Conservation (phyloP, 345 rosid genomes). For the Gossypium stocksii region DNA sequence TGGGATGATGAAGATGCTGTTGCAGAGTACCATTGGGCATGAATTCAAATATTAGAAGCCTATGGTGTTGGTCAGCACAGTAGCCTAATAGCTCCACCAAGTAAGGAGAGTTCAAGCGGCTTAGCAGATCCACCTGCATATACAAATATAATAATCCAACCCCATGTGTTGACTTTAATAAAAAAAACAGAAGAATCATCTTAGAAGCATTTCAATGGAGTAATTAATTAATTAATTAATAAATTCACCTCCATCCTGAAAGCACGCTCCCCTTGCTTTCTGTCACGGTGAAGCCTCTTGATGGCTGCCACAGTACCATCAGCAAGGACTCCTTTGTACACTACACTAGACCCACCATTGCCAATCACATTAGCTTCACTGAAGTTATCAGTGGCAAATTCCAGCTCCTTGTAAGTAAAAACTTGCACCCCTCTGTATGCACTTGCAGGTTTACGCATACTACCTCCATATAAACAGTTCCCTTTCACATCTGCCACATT, state of each 20-base stretch:
- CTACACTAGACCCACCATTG: conserved; percentile 55
- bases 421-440: conserved; percentile 58
- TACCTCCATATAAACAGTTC: conserved; percentile 47
- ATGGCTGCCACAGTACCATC: conserved; percentile 83
- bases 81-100: conserved; percentile 85
- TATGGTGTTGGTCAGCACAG: conserved; percentile 86
- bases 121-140: conserved; percentile 73
- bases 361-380: conserved; percentile 61
- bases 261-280: conserved; percentile 75
- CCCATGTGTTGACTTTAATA: no score
- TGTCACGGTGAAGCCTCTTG: conserved; percentile 56
- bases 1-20: conserved; percentile 48
- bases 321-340: conserved; percentile 59
- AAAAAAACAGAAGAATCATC: no score
- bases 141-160: no score
- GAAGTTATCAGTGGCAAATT: conserved; percentile 57
- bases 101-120: conserved; percentile 74
- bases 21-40: conserved; percentile 74
- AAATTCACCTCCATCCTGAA: conserved; percentile 70
- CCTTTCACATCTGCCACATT: conserved; percentile 48
- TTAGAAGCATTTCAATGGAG: not conserved
- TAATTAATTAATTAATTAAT: not conserved
- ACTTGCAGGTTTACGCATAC: conserved; percentile 18
- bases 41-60: conserved; percentile 64
- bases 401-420: conserved; percentile 78